Conservation (phyloP, 164 flowering plant genomes). For the Liquidambar formosana region DNA sequence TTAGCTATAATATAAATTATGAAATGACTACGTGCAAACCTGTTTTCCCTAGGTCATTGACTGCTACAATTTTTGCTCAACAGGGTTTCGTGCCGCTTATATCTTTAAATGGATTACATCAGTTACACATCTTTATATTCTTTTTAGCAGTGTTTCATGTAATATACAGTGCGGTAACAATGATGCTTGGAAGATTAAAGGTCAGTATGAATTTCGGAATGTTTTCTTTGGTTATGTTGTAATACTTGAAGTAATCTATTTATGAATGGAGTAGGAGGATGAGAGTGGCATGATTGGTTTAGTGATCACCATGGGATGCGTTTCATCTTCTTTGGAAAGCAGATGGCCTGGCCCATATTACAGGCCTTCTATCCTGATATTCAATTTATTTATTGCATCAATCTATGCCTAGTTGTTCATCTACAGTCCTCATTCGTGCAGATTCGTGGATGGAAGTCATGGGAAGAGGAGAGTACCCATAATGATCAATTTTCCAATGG, state of each 20-base stretch:
- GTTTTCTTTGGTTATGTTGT: not conserved
- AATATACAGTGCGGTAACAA: conserved; percentile 68
- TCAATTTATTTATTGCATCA: too few relatives aligned
- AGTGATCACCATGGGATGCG: too few relatives aligned
- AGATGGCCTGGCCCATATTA: too few relatives aligned
- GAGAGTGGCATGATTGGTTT: too few relatives aligned
- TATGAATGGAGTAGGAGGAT: not conserved
- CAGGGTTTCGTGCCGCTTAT: conserved; percentile 77
- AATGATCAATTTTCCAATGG: conserved; percentile 66
- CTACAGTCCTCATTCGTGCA: conserved; percentile 26
- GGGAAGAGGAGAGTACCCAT: conserved; percentile 63
- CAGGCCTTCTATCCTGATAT: too few relatives aligned
- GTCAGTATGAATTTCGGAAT: conserved; percentile 30
- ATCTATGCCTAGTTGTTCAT: not conserved
- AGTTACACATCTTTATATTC: conserved; percentile 96
- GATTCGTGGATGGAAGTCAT: conserved; percentile 90
- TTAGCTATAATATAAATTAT: too few relatives aligned
- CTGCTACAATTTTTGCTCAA: not conserved
- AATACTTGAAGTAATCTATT: not conserved
- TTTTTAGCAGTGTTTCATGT: conserved; percentile 92
- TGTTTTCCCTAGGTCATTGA: not conserved
- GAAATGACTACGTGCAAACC: not conserved
- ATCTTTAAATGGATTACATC: conserved; percentile 76
- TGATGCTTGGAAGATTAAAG: conserved; percentile 92
- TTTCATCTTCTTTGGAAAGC: too few relatives aligned